phyloP scores from a whole-genome alignment of 345 rosid species.

The Euphorbia peplus region DNA sequence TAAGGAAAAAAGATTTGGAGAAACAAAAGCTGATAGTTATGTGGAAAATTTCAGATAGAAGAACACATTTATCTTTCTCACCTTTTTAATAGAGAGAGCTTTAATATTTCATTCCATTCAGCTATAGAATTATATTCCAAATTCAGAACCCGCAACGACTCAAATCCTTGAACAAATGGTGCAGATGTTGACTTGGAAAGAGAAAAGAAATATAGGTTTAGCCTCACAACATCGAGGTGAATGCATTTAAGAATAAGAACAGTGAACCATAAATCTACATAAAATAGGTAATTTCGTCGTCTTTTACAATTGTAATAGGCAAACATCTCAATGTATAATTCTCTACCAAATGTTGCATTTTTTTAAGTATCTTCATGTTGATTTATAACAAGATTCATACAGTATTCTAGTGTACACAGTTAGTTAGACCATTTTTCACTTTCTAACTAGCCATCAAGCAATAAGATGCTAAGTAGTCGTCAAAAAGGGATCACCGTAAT shows the following conservation, averaged over 20 bases:
- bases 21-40: neutral
- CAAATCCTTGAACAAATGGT: slow-evolving; percentile 49
- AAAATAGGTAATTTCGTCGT: neutral
- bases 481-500: too few relatives aligned
- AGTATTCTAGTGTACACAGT: neutral
- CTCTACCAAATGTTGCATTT: neutral
- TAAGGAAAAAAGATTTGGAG: neutral
- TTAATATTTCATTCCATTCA: slow-evolving; percentile 80
- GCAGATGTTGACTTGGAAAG: slow-evolving; percentile 46
- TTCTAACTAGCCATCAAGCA: neutral
- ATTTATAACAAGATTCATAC: too few relatives aligned
- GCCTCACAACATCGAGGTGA: neutral
- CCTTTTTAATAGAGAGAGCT: slow-evolving; percentile 74
- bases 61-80: slow-evolving; percentile 28
- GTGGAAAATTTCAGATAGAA: slow-evolving; percentile 9
- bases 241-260: neutral
- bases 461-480: too few relatives aligned
- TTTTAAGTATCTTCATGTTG: neutral
- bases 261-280: neutral
- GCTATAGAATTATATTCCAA: slow-evolving; percentile 77
- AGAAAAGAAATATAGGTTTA: slow-evolving; percentile 3
- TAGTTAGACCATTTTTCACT: neutral
- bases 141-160: slow-evolving; percentile 70
- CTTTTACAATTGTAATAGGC: neutral
- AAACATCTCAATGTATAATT: neutral